Base-by-base conservation (phyloP, 768 basidiomycete genomes). In the Pleurotus djamor region DNA sequence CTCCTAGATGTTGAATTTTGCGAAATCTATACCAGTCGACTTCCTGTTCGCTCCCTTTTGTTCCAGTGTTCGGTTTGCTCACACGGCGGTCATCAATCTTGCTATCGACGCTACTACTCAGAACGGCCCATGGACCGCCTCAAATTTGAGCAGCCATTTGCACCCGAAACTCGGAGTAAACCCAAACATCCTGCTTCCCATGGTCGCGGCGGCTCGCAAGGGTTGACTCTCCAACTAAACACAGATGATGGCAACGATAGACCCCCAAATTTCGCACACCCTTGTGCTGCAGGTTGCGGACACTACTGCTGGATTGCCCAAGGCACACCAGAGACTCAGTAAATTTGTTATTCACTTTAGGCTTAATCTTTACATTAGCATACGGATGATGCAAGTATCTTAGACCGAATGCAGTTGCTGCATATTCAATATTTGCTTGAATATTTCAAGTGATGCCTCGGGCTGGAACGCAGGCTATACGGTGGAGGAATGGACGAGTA, bases 1-100 rank as follows among this genome's bases (percentile, higher is more conserved):
- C 28, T 5, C 13, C 5, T 37, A 12, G 8, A 2, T 57, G 59
- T 57, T 45, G 49, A 45, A 50, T 58, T 28, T 28, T 28, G 21
- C 21, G 3, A 28, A 28, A 58, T 55, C 60, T 52, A 17, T 3
- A 61, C 9, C 33, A 93, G 92, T 69, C 92, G 85, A 57, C 82
- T 94, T 33, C 92, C 92, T 3, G 89, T 93, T 13, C 83, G 82
- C 33, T 75, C 82, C 0, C 74, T 92, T 4, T 71, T 91, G 2
- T 88, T 92, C 67, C 85, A 87, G 54, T 94, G 92, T 68, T 80
- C 88, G 0, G 73, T 89, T 1, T 94, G 92, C 67, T 74, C 81
- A 45, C 92, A 94, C 61, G 92, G 92, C 0, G 92, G 92, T 0
- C 92, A 94, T 63, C 87, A 88, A 63, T 78, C 81, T 16, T 94